Base-by-base conservation (phyloP, 1,284 basidiomycete species). In the Leccinum insolens region DNA sequence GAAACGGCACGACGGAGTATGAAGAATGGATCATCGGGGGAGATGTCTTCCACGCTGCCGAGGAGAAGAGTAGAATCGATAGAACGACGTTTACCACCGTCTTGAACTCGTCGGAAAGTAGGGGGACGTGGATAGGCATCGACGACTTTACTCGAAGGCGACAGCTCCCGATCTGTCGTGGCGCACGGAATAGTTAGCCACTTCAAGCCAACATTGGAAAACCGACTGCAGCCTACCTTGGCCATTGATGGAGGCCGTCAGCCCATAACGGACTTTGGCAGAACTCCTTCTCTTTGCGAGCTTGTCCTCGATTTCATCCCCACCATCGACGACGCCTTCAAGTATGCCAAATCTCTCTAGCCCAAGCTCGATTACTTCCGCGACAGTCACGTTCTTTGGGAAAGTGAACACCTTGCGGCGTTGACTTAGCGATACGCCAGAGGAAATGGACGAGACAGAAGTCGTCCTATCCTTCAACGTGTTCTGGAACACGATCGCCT, bases 301-400 rank as follows among this genome's bases (percentile, higher is more conserved):
- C 77, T 96, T 95, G 76, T 97, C 95, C 79, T 99, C 97, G 1
- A 99, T 89, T 74, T 98, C 96, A 78, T 99, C 97, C 1, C 96
- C 96, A 2, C 97, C 97, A 77, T 99, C 96, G 1, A 98, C 96
- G 2, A 99, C 95, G 20, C 96, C 97, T 57, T 98, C 97, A 41
- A 88, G 81, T 63, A 99, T 96, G 0, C 96, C 96, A 75, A 98
- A 98, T 64, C 95, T 82, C 74, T 98, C 96, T 70, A 99, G 77
- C 12, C 92, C 93, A 58, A 94, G 84, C 78, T 99, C 97, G 63
- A 98, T 95, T 9, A 96, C 95, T 78, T 99, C 97, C 0, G 96
- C 95, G 1, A 98, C 96, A 0, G 95, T 99, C 34, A 94, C 91
- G 75, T 98, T 98, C 78, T 94, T 93, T 6, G 96, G 95, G 80